These are phyloP conservation scores for Talaromyces sp. DNA, from an alignment of 2,329 filamentous ascomycete species.

Conservation along the genomic window DNA sequence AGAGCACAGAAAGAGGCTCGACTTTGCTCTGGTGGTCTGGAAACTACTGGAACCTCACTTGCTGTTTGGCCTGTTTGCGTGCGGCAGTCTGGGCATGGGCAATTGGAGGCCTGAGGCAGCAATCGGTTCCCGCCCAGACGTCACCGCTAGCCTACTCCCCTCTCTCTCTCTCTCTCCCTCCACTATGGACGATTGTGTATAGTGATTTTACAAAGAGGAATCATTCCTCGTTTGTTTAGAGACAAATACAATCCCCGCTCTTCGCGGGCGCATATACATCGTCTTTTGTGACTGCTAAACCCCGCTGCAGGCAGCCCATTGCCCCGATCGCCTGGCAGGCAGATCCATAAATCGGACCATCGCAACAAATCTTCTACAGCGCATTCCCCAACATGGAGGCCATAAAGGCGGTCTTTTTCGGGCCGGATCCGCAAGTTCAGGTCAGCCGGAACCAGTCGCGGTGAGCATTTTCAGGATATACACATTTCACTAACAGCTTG, in stretches of 20 bases:
- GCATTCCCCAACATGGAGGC: conserved; percentile 63
- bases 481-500: neutral
- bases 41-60: conserved; percentile 37
- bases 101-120: conserved; percentile 22
- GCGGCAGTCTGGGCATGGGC: neutral
- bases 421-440: conserved; percentile 88
- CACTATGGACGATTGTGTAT: neutral
- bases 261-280: neutral
- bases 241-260: neutral
- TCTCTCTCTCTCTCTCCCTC: neutral
- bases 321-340: neutral
- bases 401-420: conserved; percentile 78
- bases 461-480: conserved; percentile 10
- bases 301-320: neutral
- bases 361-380: neutral
- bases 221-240: too few relatives aligned
- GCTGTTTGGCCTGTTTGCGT: conserved; percentile 30
- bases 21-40: conserved; percentile 7
- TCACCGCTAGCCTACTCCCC: neutral
- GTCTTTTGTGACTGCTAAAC: neutral
- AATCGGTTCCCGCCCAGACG: neutral
- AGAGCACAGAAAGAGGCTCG: neutral
- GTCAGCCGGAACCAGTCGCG: conserved; percentile 45
- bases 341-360: neutral
- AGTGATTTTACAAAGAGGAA: too few relatives aligned